Evolutionary conservation across 179 eudicot species (phyloP).

Genomic region (Silene coronaria): DNA sequence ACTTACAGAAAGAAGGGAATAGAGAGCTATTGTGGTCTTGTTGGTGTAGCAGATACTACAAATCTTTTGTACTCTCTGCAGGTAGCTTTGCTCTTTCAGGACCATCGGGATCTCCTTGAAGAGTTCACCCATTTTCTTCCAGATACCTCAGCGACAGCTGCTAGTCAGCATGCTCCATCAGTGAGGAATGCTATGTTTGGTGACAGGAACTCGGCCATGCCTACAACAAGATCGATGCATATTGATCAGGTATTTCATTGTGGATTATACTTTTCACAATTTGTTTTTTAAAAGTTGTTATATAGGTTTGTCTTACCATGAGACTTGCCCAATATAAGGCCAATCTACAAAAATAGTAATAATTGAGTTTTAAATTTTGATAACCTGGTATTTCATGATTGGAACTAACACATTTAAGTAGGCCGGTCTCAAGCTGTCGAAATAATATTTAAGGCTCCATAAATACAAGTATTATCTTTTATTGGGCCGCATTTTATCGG

Average conservation of each 20-base stretch:
- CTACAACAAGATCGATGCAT: constrained; percentile 35
- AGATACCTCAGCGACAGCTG: constrained; percentile 51
- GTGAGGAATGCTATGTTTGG: constrained; percentile 38
- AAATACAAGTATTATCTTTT: too few relatives aligned
- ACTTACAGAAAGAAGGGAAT: neutral
- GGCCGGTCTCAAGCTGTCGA: too few relatives aligned
- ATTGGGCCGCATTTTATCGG: too few relatives aligned
- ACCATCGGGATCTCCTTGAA: constrained; percentile 79
- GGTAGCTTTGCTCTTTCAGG: constrained; percentile 74
- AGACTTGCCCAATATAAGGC: too few relatives aligned
- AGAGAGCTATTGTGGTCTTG: neutral
- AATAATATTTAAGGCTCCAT: too few relatives aligned
- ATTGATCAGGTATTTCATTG: constrained; percentile 43
- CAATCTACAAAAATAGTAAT: too few relatives aligned
- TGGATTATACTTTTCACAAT: neutral
- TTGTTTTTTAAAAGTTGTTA: neutral
- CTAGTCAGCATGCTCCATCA: constrained; percentile 42
- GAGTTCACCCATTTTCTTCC: constrained; percentile 91
- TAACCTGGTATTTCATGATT: too few relatives aligned
- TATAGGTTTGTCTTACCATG: too few relatives aligned
- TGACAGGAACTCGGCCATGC: constrained; percentile 48
- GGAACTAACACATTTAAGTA: too few relatives aligned
- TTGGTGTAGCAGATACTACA: neutral
- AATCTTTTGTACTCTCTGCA: constrained; percentile 22
- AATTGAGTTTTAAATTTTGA: too few relatives aligned